Conservation (phyloP, 208 protist genomes). For the Leptomonas pyrrhocoris region DNA sequence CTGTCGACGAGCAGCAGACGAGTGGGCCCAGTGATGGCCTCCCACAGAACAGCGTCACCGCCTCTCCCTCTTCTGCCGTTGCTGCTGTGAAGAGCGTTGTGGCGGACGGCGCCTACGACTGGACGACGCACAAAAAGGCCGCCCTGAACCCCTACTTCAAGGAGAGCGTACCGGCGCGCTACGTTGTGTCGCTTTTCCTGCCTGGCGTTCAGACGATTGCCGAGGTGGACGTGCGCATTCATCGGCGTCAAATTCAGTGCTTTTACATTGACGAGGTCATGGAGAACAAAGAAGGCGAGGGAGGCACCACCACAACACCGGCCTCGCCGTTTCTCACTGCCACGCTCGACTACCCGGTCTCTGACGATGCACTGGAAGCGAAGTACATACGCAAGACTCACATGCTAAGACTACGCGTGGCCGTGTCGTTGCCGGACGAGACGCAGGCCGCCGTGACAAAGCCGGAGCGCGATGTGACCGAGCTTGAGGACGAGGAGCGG, state of each 20-base stretch:
- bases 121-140: conserved; percentile 72
- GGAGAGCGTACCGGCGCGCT: conserved; percentile 71
- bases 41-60: too few species aligned
- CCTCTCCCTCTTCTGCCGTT: neutral
- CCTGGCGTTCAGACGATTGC: conserved; percentile 73
- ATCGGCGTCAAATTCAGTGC: conserved; percentile 48
- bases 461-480: conserved; percentile 58
- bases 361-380: conserved; percentile 58
- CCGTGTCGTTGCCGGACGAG: conserved; percentile 81
- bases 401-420: conserved; percentile 58
- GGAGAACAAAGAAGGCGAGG: conserved; percentile 6
- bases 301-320: neutral
- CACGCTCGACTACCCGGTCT: conserved; percentile 80
- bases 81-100: conserved; percentile 42
- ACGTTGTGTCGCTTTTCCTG: conserved; percentile 64
- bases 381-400: conserved; percentile 81
- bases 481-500: conserved; percentile 76
- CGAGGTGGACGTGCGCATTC: conserved; percentile 83
- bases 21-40: too few species aligned
- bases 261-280: conserved; percentile 63
- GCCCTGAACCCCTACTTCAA: conserved; percentile 72
- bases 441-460: conserved; percentile 40
- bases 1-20: too few species aligned
- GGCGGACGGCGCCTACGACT: conserved; percentile 74
- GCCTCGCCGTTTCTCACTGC: conserved; percentile 56